Percentiles rank a stretch among this genome's conserved stretches.
These are phyloP conservation scores for Paraglomus brasilianum DNA, from an alignment of 192 early-diverging fungal species.

Conservation along the genomic window DNA sequence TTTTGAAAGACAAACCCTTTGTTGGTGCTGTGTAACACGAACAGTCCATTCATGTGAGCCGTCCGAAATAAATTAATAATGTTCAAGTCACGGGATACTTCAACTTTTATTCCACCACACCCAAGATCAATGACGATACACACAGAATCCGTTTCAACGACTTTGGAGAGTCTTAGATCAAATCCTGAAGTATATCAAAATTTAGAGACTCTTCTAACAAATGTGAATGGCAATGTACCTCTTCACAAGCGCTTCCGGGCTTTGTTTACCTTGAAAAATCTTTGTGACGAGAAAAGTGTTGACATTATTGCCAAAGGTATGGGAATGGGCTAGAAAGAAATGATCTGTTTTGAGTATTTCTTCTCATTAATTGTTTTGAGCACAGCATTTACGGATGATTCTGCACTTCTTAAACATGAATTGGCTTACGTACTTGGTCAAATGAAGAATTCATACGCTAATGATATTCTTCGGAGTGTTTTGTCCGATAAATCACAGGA, in stretches of 20 bases:
- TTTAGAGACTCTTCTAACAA: constrained; percentile 63
- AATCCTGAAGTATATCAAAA: constrained; percentile 50
- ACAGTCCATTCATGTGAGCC: no score
- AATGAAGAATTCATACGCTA: constrained; percentile 81
- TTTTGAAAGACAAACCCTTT: no score
- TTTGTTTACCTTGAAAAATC: constrained; percentile 87
- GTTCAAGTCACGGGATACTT: no score
- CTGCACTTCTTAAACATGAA: constrained; percentile 92
- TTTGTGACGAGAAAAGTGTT: constrained; percentile 69
- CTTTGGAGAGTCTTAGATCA: constrained; percentile 10
- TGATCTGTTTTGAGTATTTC: no score
- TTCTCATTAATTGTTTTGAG: not conserved
- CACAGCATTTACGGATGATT: constrained; percentile 72
- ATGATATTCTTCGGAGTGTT: constrained; percentile 63
- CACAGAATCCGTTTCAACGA: no score
- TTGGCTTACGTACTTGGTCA: constrained; percentile 96
- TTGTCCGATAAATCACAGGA: constrained; percentile 70
- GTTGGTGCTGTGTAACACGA: no score
- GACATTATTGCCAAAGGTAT: constrained; percentile 82
- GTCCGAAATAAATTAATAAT: no score
- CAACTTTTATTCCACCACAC: no score
- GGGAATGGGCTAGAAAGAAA: not conserved
- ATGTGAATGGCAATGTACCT: constrained; percentile 58
- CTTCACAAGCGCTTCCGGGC: constrained; percentile 88
- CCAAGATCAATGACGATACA: no score